phyloP scores from a whole-genome alignment of 2,329 filamentous ascomycete genomes.

The Pseudocercospora musae region DNA sequence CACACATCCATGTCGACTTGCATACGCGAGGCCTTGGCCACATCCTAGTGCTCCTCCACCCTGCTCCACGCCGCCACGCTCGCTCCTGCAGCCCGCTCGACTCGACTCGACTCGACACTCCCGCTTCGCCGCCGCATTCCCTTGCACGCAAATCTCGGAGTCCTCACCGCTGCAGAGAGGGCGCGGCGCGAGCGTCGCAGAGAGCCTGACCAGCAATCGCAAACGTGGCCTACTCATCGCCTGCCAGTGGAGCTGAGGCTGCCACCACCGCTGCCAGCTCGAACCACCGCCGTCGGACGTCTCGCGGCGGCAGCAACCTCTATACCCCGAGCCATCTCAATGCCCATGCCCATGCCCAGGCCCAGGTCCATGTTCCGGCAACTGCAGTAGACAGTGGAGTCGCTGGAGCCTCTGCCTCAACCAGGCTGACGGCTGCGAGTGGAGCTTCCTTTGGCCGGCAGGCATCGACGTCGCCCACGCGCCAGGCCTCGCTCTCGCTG shows the following conservation, averaged over 20 bases:
- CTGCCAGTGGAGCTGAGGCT: conserved; percentile 20
- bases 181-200: background rate
- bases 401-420: conserved; percentile 1
- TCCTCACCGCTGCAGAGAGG: background rate
- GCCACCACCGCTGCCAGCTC: conserved; percentile 9
- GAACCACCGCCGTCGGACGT: conserved; percentile 22
- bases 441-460: background rate
- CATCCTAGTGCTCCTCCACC: background rate
- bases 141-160: conserved; percentile 4
- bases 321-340: background rate
- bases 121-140: conserved; percentile 2
- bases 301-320: conserved; percentile 11
- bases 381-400: conserved; percentile 2
- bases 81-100: background rate
- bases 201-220: background rate
- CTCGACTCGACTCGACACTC: background rate
- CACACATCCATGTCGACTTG: background rate
- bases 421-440: conserved; percentile 7
- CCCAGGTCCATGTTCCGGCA: conserved; percentile 10
- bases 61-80: too few species aligned
- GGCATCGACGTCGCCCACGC: conserved; percentile 8
- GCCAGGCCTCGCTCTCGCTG: conserved; percentile 16
- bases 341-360: conserved; percentile 16
- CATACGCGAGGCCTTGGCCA: background rate
- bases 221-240: conserved; percentile 3